Percentiles rank a stretch among this genome's conserved stretches.
Conservation (phyloP, 2,329 filamentous ascomycete genomes). For the Colletotrichum coccodes region DNA sequence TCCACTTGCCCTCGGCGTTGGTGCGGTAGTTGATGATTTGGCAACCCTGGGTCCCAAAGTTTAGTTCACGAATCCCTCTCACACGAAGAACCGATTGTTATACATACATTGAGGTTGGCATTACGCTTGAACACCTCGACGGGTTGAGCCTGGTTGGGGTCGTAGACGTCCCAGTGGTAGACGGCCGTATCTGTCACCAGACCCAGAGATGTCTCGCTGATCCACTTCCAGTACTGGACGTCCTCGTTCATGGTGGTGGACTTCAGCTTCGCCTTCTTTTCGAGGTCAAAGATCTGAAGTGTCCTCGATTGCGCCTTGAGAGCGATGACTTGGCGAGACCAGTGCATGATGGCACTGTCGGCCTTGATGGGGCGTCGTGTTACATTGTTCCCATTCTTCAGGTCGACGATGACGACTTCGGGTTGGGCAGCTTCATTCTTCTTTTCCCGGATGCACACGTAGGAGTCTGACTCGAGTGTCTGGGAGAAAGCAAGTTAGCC, state of each 20-base stretch:
- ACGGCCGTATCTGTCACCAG: conserved; percentile 91
- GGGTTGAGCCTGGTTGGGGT: conserved; percentile 80
- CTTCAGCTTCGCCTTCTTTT: conserved; percentile 94
- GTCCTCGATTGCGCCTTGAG: conserved; percentile 94
- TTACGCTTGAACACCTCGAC: conserved; percentile 96
- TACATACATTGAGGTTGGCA: conserved; percentile 83
- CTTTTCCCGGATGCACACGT: conserved; percentile 96
- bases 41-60: conserved; percentile 71
- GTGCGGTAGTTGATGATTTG: conserved; percentile 99
- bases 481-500: conserved; percentile 76
- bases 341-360: conserved; percentile 99
- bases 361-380: conserved; percentile 96
- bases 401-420: conserved; percentile 96
- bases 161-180: conserved; percentile 98
- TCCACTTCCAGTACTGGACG: conserved; percentile 99
- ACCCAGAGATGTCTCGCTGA: conserved; percentile 87
- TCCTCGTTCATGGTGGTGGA: conserved; percentile 97
- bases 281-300: conserved; percentile 96
- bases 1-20: conserved; percentile 96
- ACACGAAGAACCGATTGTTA: not conserved
- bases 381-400: conserved; percentile 97
- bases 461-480: conserved; percentile 98
- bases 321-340: conserved; percentile 94
- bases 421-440: conserved; percentile 84
- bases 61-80: conserved; percentile 2